Conservation (phyloP, 2,329 filamentous ascomycete species). For the Bisporella sp. region DNA sequence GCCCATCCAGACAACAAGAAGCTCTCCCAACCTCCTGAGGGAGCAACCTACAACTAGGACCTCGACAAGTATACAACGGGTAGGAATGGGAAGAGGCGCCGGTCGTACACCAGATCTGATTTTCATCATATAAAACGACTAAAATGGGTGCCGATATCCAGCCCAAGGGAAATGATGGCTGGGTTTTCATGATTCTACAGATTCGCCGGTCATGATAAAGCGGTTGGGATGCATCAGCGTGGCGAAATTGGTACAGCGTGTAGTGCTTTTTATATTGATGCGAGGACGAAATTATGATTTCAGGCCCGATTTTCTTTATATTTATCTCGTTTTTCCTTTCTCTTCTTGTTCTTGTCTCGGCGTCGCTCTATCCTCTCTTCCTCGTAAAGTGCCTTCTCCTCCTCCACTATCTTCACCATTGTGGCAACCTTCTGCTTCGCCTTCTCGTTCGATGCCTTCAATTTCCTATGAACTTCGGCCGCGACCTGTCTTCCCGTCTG, state of each 20-base stretch:
- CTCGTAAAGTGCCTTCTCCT: constrained; percentile 37
- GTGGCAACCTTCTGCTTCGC: constrained; percentile 25
- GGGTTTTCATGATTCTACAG: not conserved
- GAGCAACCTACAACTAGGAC: constrained; percentile 46
- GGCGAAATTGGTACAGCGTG: constrained; percentile 20
- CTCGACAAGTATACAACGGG: too few relatives aligned
- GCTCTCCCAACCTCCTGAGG: constrained; percentile 86
- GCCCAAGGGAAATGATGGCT: not conserved
- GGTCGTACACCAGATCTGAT: too few relatives aligned
- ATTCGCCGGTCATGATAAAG: constrained; percentile 9
- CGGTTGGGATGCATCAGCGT: constrained; percentile 27
- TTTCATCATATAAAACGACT: too few relatives aligned
- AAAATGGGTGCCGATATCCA: not conserved
- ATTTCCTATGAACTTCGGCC: constrained; percentile 15
- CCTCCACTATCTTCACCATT: constrained; percentile 40
- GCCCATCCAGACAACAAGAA: constrained; percentile 89
- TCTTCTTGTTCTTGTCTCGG: constrained; percentile 9
- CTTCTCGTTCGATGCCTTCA: constrained; percentile 4
- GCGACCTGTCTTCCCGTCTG: constrained; percentile 18
- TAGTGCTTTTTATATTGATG: too few relatives aligned
- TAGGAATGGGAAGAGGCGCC: too few relatives aligned
- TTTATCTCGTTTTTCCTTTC: not conserved
- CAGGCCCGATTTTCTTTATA: not conserved
- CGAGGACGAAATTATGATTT: not conserved
- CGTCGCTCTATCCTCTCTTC: constrained; percentile 23